These are phyloP conservation scores for Seiridium unicorne DNA, from an alignment of 2,329 filamentous ascomycete species.

Conservation along the genomic window DNA sequence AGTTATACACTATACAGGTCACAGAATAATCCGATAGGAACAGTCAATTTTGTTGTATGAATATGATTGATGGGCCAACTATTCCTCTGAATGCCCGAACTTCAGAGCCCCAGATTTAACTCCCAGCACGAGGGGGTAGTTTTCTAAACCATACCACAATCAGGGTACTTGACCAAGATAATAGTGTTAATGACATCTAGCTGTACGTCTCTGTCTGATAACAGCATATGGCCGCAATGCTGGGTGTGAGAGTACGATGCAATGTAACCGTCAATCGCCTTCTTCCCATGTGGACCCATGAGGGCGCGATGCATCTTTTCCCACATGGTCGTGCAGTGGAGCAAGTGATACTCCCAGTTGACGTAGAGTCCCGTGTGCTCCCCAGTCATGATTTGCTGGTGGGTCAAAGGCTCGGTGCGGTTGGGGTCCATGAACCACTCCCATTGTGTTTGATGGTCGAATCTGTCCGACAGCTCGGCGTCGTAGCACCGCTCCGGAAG, in stretches of 20 bases:
- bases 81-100: no score
- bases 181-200: slow-evolving; percentile 11
- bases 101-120: no score
- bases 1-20: no score
- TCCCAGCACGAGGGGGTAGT: no score
- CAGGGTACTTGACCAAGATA: slow-evolving; percentile 14
- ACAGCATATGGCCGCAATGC: slow-evolving; percentile 16
- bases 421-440: slow-evolving; percentile 13
- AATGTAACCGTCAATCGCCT: slow-evolving; percentile 18
- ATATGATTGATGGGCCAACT: no score
- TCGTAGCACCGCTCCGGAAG: slow-evolving; percentile 22
- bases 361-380: slow-evolving; percentile 12
- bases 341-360: slow-evolving; percentile 16
- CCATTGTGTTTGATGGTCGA: slow-evolving; percentile 8
- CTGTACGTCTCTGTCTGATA: slow-evolving; percentile 10
- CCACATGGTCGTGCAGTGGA: slow-evolving; percentile 20
- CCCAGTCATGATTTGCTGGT: slow-evolving; percentile 11
- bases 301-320: slow-evolving; percentile 18
- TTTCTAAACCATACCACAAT: neutral
- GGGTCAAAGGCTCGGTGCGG: slow-evolving; percentile 8
- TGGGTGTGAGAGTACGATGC: slow-evolving; percentile 15
- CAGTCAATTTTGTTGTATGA: no score
- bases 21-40: no score
- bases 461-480: slow-evolving; percentile 15
- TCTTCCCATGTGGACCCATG: neutral